phyloP scores from a whole-genome alignment of 495 filamentous ascomycete genomes.

The Hyaloscypha bicolor region DNA sequence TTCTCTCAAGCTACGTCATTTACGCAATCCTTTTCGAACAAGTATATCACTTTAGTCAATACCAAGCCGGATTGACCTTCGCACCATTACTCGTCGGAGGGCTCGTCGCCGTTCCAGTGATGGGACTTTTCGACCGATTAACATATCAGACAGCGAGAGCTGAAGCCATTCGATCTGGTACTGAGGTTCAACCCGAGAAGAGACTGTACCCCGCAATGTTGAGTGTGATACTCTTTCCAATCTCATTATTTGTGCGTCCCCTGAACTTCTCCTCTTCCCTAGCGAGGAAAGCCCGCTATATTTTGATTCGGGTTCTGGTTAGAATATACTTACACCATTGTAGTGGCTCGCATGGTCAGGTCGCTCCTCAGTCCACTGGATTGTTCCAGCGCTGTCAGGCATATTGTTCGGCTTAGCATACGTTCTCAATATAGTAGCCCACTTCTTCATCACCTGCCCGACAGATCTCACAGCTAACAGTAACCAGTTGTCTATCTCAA shows the following conservation, averaged over 20 bases:
- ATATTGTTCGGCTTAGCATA: slow-evolving; percentile 52
- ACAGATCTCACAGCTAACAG: background rate
- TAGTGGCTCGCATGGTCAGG: slow-evolving; percentile 46
- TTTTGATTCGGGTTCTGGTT: background rate
- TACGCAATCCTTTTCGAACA: slow-evolving; percentile 53
- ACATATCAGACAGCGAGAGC: slow-evolving; percentile 38
- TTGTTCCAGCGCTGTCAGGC: slow-evolving; percentile 49
- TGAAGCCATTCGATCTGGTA: background rate
- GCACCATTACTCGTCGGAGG: slow-evolving; percentile 58
- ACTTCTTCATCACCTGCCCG: background rate
- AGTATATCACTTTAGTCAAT: slow-evolving; percentile 51
- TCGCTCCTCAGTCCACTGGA: slow-evolving; percentile 41
- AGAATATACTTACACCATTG: background rate
- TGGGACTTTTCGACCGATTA: slow-evolving; percentile 45
- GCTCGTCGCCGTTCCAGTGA: slow-evolving; percentile 46
- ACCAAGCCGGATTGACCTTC: slow-evolving; percentile 59
- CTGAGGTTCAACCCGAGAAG: slow-evolving; percentile 46
- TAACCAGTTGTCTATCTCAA: slow-evolving; percentile 8
- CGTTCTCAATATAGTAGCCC: slow-evolving; percentile 10
- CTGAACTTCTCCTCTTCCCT: background rate
- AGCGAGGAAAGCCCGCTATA: background rate
- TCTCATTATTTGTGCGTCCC: slow-evolving; percentile 42
- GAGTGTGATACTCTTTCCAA: slow-evolving; percentile 56
- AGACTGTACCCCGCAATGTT: slow-evolving; percentile 64
- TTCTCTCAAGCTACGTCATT: slow-evolving; percentile 49